Conservation (phyloP, 2,329 filamentous ascomycete genomes). For the Fonsecaea monophora region DNA sequence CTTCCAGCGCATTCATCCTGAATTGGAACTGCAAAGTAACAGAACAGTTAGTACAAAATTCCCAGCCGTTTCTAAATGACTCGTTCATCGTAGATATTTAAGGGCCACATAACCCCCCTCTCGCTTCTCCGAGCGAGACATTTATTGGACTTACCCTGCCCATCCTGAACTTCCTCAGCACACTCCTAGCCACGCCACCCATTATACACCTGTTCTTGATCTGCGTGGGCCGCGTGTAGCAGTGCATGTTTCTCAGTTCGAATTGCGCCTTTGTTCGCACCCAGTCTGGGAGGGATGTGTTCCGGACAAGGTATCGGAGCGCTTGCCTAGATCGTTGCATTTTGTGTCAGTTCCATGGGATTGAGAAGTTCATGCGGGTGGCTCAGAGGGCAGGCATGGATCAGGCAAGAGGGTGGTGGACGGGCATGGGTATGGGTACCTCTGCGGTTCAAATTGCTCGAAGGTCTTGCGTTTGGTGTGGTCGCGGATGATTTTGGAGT, state of each 20-base stretch:
- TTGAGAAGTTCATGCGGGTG: background rate
- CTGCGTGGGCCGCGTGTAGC: conserved; percentile 91
- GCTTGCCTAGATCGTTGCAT: conserved; percentile 71
- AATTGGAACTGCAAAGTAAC: conserved; percentile 77
- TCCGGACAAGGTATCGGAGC: conserved; percentile 89
- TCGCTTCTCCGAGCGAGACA: background rate
- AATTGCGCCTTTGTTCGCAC: conserved; percentile 91
- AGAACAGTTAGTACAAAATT: background rate
- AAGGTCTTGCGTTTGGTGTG: conserved; percentile 97
- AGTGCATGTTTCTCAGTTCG: conserved; percentile 92
- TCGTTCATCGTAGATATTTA: background rate
- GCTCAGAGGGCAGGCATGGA: background rate
- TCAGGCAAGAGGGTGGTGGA: background rate
- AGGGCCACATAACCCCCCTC: background rate
- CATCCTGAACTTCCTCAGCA: conserved; percentile 93
- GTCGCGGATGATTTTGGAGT: conserved; percentile 86
- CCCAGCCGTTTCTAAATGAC: background rate
- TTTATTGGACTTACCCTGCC: conserved; percentile 71
- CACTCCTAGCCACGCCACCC: conserved; percentile 86
- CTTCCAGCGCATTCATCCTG: conserved; percentile 83
- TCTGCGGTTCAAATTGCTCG: conserved; percentile 82
- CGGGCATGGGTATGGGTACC: conserved; percentile 60
- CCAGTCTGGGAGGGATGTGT: conserved; percentile 81
- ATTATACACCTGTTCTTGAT: conserved; percentile 92
- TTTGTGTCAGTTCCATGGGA: conserved; percentile 19